phyloP scores from a whole-genome alignment of 140 eudicot genomes.

The Ambrosia hybrid region DNA sequence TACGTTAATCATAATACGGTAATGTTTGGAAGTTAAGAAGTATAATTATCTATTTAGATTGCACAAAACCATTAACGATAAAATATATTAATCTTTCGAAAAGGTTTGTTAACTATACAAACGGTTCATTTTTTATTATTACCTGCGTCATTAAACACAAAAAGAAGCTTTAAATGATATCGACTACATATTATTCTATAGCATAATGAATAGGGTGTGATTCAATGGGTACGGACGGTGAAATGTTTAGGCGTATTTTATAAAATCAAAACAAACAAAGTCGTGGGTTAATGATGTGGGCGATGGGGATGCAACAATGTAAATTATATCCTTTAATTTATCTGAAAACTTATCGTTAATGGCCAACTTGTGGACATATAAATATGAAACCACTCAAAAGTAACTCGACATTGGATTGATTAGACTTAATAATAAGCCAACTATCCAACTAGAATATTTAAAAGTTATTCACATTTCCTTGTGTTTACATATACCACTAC shows the following conservation, averaged over 20 bases:
- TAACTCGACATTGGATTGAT: neutral
- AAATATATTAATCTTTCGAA: too few species aligned
- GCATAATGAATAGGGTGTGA: slow-evolving; percentile 1
- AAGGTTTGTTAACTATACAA: too few species aligned
- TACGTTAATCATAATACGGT: too few species aligned
- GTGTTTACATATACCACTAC: neutral
- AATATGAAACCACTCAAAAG: slow-evolving; percentile 7
- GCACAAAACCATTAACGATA: too few species aligned
- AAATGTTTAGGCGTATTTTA: neutral
- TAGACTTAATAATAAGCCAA: too few species aligned
- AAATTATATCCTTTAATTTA: neutral
- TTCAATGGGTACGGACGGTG: slow-evolving; percentile 11
- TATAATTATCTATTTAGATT: too few species aligned
- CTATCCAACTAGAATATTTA: neutral
- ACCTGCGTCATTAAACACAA: too few species aligned
- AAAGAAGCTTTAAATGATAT: too few species aligned
- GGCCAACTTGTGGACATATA: neutral
- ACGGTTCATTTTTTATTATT: too few species aligned
- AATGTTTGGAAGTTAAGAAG: too few species aligned
- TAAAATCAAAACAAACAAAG: slow-evolving; percentile 6
- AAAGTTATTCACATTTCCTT: neutral
- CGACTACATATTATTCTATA: too few species aligned
- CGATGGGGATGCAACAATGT: slow-evolving; percentile 16
- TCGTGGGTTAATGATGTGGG: slow-evolving; percentile 20
- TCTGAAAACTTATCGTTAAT: neutral